These are phyloP conservation scores for Oryza meridionalis DNA, from an alignment of 176 grass and related monocot genomes.

Conservation along the genomic window DNA sequence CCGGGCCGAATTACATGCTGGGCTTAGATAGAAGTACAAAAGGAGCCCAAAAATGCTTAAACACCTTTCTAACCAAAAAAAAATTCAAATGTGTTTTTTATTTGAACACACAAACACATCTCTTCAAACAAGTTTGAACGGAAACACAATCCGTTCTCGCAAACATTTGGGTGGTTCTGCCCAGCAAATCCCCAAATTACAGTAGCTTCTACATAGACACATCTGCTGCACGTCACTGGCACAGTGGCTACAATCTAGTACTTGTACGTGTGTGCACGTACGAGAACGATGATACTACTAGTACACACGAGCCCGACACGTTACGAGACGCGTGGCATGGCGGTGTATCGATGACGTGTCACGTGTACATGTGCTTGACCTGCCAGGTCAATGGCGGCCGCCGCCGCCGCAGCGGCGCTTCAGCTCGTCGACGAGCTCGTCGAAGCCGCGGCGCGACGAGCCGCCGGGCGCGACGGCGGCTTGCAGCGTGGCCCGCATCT, in stretches of 20 bases:
- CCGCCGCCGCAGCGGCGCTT: conserved; percentile 28
- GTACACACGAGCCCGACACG: background rate
- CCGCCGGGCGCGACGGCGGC: conserved; percentile 43
- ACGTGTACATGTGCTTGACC: background rate
- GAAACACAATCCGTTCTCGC: background rate
- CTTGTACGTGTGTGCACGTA: background rate
- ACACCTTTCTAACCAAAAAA: too few species aligned
- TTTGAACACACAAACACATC: background rate
- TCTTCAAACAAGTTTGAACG: background rate
- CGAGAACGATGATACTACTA: background rate
- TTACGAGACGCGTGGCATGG: background rate
- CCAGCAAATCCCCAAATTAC: background rate
- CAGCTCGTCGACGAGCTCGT: conserved; percentile 58
- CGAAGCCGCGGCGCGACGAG: conserved; percentile 61
- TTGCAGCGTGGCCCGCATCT: conserved; percentile 39
- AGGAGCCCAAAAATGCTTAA: background rate
- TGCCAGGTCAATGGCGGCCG: background rate
- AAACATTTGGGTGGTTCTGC: background rate
- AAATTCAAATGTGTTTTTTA: background rate
- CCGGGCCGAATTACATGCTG: background rate
- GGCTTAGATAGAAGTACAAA: background rate
- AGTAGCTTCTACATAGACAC: background rate
- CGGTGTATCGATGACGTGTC: background rate
- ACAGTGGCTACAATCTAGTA: background rate
- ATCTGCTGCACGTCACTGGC: background rate